Evolutionary conservation across 768 basidiomycete genomes (phyloP).

Genomic region (Lactarius sp.): DNA sequence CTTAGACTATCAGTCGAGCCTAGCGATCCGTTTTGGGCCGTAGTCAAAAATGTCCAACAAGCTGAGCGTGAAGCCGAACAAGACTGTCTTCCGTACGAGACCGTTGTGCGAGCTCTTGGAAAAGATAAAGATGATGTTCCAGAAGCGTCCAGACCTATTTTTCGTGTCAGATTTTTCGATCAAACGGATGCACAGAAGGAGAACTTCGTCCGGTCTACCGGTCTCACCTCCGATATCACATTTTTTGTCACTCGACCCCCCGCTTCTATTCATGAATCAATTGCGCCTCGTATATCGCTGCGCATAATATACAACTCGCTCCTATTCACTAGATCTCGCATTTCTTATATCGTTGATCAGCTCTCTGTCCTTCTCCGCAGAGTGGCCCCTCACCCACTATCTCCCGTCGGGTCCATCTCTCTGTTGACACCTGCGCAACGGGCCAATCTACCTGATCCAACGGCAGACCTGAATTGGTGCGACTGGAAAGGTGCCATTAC

Average conservation of each 20-base stretch:
- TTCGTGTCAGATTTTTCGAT: conserved; percentile 96
- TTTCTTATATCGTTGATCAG: conserved; percentile 78
- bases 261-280: conserved; percentile 57
- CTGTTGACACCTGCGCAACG: conserved; percentile 70
- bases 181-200: conserved; percentile 73
- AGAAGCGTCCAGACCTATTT: conserved; percentile 55
- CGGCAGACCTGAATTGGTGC: conserved; percentile 91
- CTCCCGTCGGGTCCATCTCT: conserved; percentile 73
- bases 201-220: conserved; percentile 73
- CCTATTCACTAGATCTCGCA: conserved; percentile 76
- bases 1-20: conserved; percentile 81
- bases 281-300: conserved; percentile 72
- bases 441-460: conserved; percentile 72
- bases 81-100: conserved; percentile 78
- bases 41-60: conserved; percentile 80
- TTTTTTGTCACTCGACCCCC: conserved; percentile 78
- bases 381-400: conserved; percentile 60
- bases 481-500: conserved; percentile 97
- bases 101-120: conserved; percentile 61
- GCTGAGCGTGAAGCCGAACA: conserved; percentile 77
- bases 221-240: conserved; percentile 87
- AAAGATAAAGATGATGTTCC: conserved; percentile 60
- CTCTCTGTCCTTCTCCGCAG: conserved; percentile 73
- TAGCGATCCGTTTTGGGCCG: conserved; percentile 81
- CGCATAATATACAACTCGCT: conserved; percentile 93